A percentile compares a stretch with the other conserved stretches of the same genome.
These are phyloP conservation scores for Starmerella bombicola DNA, from an alignment of 805 yeast genomes.

Conservation along the genomic window DNA sequence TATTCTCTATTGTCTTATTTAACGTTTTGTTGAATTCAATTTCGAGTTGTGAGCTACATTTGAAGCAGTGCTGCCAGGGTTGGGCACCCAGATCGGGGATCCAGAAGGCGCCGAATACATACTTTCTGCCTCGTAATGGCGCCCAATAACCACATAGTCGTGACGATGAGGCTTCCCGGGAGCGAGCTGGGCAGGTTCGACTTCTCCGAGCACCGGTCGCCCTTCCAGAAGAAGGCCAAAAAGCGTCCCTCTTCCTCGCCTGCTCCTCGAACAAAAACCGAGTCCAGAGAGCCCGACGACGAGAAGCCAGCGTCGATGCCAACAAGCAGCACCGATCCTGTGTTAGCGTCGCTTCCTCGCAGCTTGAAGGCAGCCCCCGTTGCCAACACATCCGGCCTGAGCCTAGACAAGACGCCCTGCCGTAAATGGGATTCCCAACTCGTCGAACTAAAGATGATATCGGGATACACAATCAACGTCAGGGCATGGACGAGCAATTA, in stretches of 20 bases:
- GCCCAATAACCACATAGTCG: slow-evolving; percentile 11
- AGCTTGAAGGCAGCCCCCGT: slow-evolving; percentile 20
- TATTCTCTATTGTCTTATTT: no score
- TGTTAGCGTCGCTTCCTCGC: slow-evolving; percentile 19
- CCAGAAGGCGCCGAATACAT: no score
- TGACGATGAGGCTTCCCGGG: slow-evolving; percentile 18
- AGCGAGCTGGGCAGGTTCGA: slow-evolving; percentile 18
- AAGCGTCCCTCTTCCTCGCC: slow-evolving; percentile 7
- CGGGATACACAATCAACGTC: slow-evolving; percentile 34
- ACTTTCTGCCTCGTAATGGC: no score
- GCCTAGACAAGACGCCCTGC: slow-evolving; percentile 35
- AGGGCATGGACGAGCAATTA: slow-evolving; percentile 33
- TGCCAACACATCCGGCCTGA: slow-evolving; percentile 30
- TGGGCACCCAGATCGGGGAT: no score
- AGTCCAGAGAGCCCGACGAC: not conserved
- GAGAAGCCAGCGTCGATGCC: slow-evolving; percentile 3
- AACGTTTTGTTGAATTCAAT: no score
- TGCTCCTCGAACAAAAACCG: slow-evolving; percentile 3
- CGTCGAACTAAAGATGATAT: slow-evolving; percentile 34
- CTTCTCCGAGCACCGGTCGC: slow-evolving; percentile 10
- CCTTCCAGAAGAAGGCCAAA: slow-evolving; percentile 8
- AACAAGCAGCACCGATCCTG: slow-evolving; percentile 15
- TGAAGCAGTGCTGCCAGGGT: no score
- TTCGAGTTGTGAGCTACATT: no score
- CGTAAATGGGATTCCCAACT: slow-evolving; percentile 36